Evolutionary conservation across 1,284 basidiomycete genomes (phyloP), one percentile per base, ranked within the genome.

Genomic region (Ceratorhiza oryzae-sativae): DNA sequence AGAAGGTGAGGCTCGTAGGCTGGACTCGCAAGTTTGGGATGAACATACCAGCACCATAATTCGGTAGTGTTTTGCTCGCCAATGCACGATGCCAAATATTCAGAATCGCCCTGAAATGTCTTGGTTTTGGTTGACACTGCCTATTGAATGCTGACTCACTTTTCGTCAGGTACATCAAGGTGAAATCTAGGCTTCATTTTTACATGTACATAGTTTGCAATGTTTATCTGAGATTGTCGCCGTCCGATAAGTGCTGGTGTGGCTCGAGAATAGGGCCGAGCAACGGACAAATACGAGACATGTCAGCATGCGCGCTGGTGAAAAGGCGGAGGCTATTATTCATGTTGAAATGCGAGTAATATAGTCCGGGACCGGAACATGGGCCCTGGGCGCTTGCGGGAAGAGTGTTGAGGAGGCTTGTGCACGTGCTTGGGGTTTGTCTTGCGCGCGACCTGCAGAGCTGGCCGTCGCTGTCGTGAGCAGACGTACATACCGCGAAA

Each of bases 101-200:
- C 65, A 70, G 51, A 70, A 70, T 70, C 65, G 65, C 65, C 65
- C 65, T 56, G 65, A 70, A 39, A n/a, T n/a, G n/a, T 32, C 23
- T 23, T 30, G 25, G 10, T 34, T 46, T 20, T 6, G 13, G 20
- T 51, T 53, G 15, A 13, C 34, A 2, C 18, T 32, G 10, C n/a
- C 8, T 18, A 15, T 55, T 55, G 49, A 48, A 30, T 23, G 32
- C 48, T 67, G 20, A 67, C 49, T 20, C 23, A 27, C 36, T 55
- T 5, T 51, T 42, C 12, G 12, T 3, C 9, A 55, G 51, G 15
- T 34, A 13, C 10, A 9, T n/a, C 27, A 13, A n/a, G 1, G 30
- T 55, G 18, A 30, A 55, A 32, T 8, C 30, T 34, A 30, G 51
- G n/a, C 27, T 30, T 55, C 25, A 27, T 12, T 5, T 55, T 27